Evolutionary conservation across 2,329 filamentous ascomycete species (phyloP), one percentile per base, ranked within the genome.

Genomic region (Scedosporium boydii): DNA sequence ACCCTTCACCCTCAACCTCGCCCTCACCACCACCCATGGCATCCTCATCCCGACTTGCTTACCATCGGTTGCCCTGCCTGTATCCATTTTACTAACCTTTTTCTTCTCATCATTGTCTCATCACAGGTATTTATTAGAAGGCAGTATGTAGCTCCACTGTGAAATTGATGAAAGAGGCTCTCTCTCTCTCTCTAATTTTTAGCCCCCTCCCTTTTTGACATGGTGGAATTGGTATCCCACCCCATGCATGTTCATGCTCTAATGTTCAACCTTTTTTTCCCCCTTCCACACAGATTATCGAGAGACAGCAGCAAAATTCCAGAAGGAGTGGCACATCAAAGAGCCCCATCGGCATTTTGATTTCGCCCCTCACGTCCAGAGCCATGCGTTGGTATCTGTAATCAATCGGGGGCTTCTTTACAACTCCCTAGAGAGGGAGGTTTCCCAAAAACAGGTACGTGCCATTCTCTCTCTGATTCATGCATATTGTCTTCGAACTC

Each of bases 321-420:
- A 87, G 70, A 87, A 87, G 72, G 85, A 88, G 76, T 88, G 85
- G 85, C 81, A 85, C 73, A 76, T 86, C 66, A 77, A 80, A 69
- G 78, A 83, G 73, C 85, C 85, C 68, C 83, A 87, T 71, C 80
- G 80, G 69, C 77, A 86, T 64, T 82, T 88, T 65, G 77, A 81
- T 64, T 88, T 87, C 73, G 85, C 85, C 71, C 82, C 80, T 69
- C 80, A 87, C 74, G 84, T 88, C 73, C 81, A 85, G 73, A 82
- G 80, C 68, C 84, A 87, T 75, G 84, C 85, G 67, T 77, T 88
- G 70, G 83, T 88, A 63, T 80, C 80, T 64, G 77, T 86, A 66
- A 74, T 88, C 67, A 87, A 87, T 73, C 83, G 83, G 74, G 85
- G 85, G 63, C 78, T 88, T 60, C 73, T 85, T 68, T 87, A 85